Percentiles rank a stretch among this genome's conserved stretches.
Conservation (phyloP, 768 basidiomycete genomes). For the Kwoniella sp. region DNA sequence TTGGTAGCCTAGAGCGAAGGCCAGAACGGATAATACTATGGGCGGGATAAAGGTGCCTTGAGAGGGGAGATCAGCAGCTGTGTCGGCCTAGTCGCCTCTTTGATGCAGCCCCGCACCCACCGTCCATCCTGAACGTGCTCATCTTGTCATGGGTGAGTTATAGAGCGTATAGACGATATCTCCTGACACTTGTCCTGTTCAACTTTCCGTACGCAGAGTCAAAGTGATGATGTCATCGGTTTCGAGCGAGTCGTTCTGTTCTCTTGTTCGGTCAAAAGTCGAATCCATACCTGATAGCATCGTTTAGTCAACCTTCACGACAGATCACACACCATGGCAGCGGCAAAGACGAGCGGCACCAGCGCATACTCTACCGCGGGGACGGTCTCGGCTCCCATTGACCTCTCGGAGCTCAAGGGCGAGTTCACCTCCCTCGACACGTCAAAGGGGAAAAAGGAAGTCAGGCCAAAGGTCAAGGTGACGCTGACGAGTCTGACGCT, state of each 20-base stretch:
- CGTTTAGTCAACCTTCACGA: not conserved
- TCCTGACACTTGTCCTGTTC: no score
- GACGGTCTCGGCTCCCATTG: constrained; percentile 39
- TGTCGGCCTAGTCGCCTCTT: no score
- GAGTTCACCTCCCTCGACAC: constrained; percentile 29
- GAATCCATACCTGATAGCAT: not conserved
- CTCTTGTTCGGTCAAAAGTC: no score
- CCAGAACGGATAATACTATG: constrained; percentile 25
- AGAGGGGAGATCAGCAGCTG: not conserved
- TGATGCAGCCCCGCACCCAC: constrained; percentile 7
- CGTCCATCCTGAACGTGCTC: constrained; percentile 21
- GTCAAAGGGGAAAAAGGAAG: constrained; percentile 26
- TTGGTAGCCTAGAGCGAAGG: constrained; percentile 39
- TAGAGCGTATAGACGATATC: no score
- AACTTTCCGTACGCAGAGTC: no score
- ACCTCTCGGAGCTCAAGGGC: constrained; percentile 32
- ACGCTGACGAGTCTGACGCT: constrained; percentile 47
- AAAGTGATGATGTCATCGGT: constrained; percentile 11
- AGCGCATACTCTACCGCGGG: constrained; percentile 37
- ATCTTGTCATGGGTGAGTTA: not conserved
- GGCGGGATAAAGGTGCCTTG: constrained; percentile 28
- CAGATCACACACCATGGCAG: not conserved
- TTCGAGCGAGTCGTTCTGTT: no score
- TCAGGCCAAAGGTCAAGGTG: constrained; percentile 41
- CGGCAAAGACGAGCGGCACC: constrained; percentile 2